phyloP scores from a whole-genome alignment of 2,329 filamentous ascomycete species.

The Fusarium avenaceum region DNA sequence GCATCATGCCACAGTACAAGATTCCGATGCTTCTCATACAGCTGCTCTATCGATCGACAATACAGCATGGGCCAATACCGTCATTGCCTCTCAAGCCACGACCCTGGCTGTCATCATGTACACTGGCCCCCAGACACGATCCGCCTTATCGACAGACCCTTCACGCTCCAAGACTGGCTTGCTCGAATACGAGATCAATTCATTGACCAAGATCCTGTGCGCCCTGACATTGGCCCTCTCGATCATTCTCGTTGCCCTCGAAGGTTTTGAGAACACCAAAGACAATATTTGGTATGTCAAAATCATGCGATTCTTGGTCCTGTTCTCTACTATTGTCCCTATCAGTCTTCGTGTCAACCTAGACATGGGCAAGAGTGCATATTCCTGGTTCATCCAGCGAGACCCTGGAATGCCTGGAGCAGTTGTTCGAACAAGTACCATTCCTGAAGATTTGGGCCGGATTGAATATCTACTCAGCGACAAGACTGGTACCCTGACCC shows the following conservation, averaged over 20 bases:
- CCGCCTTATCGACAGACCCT: constrained; percentile 90
- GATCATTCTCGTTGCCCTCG: constrained; percentile 86
- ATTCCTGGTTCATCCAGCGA: constrained; percentile 93
- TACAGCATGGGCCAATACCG: constrained; percentile 98
- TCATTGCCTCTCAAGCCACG: constrained; percentile 91
- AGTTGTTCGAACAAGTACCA: constrained; percentile 95
- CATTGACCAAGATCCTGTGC: constrained; percentile 94
- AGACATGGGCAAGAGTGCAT: constrained; percentile 96
- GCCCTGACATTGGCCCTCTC: constrained; percentile 88
- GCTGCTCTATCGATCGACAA: constrained; percentile 92
- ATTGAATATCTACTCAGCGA: constrained; percentile 97
- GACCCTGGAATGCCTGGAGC: constrained; percentile 92
- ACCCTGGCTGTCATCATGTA: constrained; percentile 94
- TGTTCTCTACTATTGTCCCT: constrained; percentile 99
- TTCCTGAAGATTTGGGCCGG: constrained; percentile 93
- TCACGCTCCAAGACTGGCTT: constrained; percentile 95
- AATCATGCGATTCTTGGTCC: constrained; percentile 96
- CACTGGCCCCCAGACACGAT: constrained; percentile 93
- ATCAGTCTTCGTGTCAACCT: constrained; percentile 97
- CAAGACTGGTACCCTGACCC: constrained; percentile 97
- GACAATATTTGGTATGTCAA: constrained; percentile 90
- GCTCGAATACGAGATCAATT: constrained; percentile 96
- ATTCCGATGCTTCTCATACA: constrained; percentile 63
- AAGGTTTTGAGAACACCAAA: constrained; percentile 79
- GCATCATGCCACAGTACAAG: constrained; percentile 54